Base-by-base conservation (phyloP, 495 filamentous ascomycete genomes). In the Schizothecium vesticola region DNA sequence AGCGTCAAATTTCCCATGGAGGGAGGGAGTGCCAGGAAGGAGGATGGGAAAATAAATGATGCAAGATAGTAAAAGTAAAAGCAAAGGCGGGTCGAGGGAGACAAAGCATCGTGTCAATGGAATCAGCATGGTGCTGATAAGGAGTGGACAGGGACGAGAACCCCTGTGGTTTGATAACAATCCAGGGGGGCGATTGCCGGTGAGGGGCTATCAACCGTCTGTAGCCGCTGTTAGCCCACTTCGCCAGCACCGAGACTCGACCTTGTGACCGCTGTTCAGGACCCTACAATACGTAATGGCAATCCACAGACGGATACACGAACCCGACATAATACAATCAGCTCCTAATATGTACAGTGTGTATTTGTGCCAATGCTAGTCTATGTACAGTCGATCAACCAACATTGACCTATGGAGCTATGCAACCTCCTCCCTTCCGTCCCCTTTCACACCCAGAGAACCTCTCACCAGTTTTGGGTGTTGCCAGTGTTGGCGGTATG, bases 161-260 rank as follows among this genome's bases (percentile, higher is more conserved):
- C 65, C 59, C 56, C 31, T 67, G 31, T 36, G 43, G 29, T 33
- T 33, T 33, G 69, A 65, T 69, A 65, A 61, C 31, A 22, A 16
- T 63, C 26, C 55, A 68, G 66, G 62, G 62, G 61, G 59, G 61
- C 68, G 61, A 69, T 69, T 59, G 63, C 70, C 67, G 67, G 70
- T 28, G n/a, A 16, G 33, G 13, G n/a, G 62, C 21, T 31, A 9
- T 71, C 57, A 58, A 33, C 67, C 67, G 70, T 51, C 63, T 61
- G 36, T 69, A 71, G 58, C 67, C 69, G 69, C 43, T 56, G 56
- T 61, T 69, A 71, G 26, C 66, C 69, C 55, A 51, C 16, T 19
- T 7, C 1, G 19, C 7, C 43, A 28, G 29, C 19, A 21, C 25
- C 7, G 26, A 61, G 26, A 29, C 31, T 51, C 16, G 43, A 19